Conservation (phyloP, 805 yeast genomes). For the Pichia manshurica region DNA sequence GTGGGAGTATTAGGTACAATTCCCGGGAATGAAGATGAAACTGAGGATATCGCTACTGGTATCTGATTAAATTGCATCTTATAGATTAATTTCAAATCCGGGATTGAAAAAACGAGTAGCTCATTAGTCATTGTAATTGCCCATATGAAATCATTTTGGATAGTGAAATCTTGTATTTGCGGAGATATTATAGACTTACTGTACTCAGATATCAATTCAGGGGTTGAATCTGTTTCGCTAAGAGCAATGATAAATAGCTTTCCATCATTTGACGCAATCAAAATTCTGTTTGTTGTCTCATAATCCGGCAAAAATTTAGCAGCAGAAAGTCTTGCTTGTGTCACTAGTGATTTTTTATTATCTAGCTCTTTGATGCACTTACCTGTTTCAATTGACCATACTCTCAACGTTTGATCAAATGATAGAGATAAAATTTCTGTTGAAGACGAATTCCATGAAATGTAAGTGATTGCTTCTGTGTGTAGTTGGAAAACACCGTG, state of each 20-base stretch:
- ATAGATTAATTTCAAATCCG: conserved; percentile 10
- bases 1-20: neutral
- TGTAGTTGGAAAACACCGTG: conserved; percentile 39
- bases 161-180: conserved; percentile 15
- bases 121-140: conserved; percentile 13
- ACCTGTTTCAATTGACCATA: conserved; percentile 27
- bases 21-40: conserved; percentile 9
- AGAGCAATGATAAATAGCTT: conserved; percentile 9
- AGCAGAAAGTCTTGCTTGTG: conserved; percentile 12
- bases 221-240: neutral
- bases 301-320: conserved; percentile 13
- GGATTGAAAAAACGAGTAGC: conserved; percentile 12
- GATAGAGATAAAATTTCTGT: conserved; percentile 62
- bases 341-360: conserved; percentile 1
- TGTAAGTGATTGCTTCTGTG: conserved; percentile 52
- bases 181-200: conserved; percentile 11
- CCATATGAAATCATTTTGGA: conserved; percentile 12
- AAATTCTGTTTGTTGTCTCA: conserved; percentile 6
- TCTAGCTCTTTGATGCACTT: conserved; percentile 10
- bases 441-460: conserved; percentile 76
- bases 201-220: conserved; percentile 1
- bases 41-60: conserved; percentile 12
- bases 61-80: conserved; percentile 8
- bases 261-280: conserved; percentile 17
- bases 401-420: conserved; percentile 59